Evolutionary conservation across 495 filamentous ascomycete species (phyloP), one percentile per base, ranked within the genome.

Genomic region (Daldinia childiae): DNA sequence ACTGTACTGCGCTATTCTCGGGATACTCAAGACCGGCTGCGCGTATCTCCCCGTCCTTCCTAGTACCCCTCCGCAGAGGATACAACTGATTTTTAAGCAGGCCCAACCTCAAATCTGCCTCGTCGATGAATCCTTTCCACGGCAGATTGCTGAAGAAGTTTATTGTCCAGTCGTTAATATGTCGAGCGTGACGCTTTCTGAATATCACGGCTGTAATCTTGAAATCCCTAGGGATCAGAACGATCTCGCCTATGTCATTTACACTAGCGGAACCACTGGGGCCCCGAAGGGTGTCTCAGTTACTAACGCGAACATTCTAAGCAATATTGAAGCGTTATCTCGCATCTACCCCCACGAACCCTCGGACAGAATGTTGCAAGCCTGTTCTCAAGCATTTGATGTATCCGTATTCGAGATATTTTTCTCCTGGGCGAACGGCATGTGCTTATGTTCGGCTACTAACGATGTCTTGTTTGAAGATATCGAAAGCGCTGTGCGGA

Each of bases 361-460:
- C 3, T 74, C 75, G 4, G 82, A 88, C 0, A 84, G 86, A 30
- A 77, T 94, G 24, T 78, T 96, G 3, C 92, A 93, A 72, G 87
- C 90, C 8, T 93, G 88, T 69, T 91, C 90, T 0, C 88, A 91
- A 74, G 88, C 87, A 15, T 94, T 93, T 72, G 90, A 92, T 74
- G 89, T 92, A 17, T 93, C 90, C 1, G 90, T 95, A 1, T 93
- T 93, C 69, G 92, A 94, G 68, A 90, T 93, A 15, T 93, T 94
- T 72, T 93, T 91, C 65, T 78, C 92, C 9, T 94, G 90, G 92
- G 84, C 84, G 24, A 82, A 82, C 36, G 91, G 90, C n/a, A 89
- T 92, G 79, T 89, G 87, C 65, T 81, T 95, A 24, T 94, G 90
- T 74, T 87, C 90, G 5, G 88, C 85, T 9, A 84, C 85, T 4